Evolutionary conservation across 805 yeast genomes (phyloP), one percentile per base, ranked within the genome.

Genomic region (Cyberlindnera subsufficiens): DNA sequence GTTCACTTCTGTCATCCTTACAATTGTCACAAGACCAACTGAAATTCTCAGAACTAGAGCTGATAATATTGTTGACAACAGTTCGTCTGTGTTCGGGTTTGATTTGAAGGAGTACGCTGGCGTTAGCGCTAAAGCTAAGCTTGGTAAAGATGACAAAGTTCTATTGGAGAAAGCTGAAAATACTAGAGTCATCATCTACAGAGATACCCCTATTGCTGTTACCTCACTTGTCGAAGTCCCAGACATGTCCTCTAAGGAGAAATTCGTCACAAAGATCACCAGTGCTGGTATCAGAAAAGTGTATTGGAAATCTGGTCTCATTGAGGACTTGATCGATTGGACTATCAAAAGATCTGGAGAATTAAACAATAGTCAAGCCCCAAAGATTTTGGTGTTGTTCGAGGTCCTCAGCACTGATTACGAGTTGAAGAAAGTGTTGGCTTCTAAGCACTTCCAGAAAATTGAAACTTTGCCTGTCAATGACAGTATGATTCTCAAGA

Each of bases 151-250:
- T 27, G 35, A 47, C 32, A 48, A 47, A 40, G 39, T 58, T 45
- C 44, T 69, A 62, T 50, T 66, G 52, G 52, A 55, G 39, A 47
- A 53, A 52, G 73, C 74, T 17, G 65, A 69, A 14, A 75, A 80
- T 50, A 68, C 87, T 1, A 75, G 73, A 39, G 55, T 81, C 32
- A 69, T 83, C 22, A 58, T 75, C 15, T 85, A 84, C 64, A 75
- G 90, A 55, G 75, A 75, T n/a, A 67, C 80, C 1, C 90, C 93
- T 15, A 79, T 86, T 56, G 88, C 89, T 0, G 66, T 80, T 31
- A 66, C 74, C 27, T 71, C 81, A 0, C 45, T 67, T 10, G 65
- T 74, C 36, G 69, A 68, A 35, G 58, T 64, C 32, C 67, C 72
- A n/a, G 67, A 70, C 9, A 54, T 69, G 38, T 64, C 74, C 0